A percentile compares a stretch with the other conserved stretches of the same genome.
Evolutionary conservation across 2,329 filamentous ascomycete species (phyloP).

Genomic region (Xylariaceae sp.): DNA sequence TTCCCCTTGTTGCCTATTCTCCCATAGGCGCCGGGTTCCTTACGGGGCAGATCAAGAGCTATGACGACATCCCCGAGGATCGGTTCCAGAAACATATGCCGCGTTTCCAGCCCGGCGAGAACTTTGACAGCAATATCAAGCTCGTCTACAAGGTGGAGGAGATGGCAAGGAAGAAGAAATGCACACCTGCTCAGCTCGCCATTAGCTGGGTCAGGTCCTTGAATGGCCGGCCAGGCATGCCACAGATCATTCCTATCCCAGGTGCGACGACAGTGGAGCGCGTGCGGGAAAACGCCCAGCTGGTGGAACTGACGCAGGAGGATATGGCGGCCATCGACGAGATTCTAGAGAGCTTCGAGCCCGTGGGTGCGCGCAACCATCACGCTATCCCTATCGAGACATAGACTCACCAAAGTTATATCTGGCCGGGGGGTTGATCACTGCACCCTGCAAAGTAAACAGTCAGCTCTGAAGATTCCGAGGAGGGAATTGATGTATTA

Average conservation of each 20-base stretch:
- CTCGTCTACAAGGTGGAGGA: slow-evolving; percentile 53
- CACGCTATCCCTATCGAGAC: slow-evolving; percentile 33
- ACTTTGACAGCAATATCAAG: slow-evolving; percentile 59
- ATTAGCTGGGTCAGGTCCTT: slow-evolving; percentile 56
- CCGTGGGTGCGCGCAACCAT: slow-evolving; percentile 46
- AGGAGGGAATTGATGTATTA: too few species aligned
- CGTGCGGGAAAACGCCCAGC: slow-evolving; percentile 55
- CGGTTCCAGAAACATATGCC: slow-evolving; percentile 44
- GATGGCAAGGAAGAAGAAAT: slow-evolving; percentile 55
- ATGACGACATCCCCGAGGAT: slow-evolving; percentile 50
- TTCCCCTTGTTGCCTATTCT: slow-evolving; percentile 68
- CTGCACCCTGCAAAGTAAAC: too few species aligned
- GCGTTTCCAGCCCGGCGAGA: slow-evolving; percentile 53
- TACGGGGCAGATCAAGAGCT: slow-evolving; percentile 44
- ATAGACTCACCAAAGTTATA: too few species aligned
- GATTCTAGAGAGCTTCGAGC: slow-evolving; percentile 43
- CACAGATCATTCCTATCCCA: slow-evolving; percentile 59
- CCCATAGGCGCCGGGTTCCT: slow-evolving; percentile 59
- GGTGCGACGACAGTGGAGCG: slow-evolving; percentile 53
- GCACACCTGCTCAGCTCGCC: slow-evolving; percentile 59
- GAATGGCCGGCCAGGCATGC: slow-evolving; percentile 46
- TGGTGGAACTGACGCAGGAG: slow-evolving; percentile 42
- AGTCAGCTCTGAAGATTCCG: too few species aligned
- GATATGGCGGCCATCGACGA: slow-evolving; percentile 48
- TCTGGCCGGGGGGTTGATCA: too few species aligned